These are phyloP conservation scores for Lodderomyces margitis DNA, from an alignment of 1,139 yeast species.

Conservation along the genomic window DNA sequence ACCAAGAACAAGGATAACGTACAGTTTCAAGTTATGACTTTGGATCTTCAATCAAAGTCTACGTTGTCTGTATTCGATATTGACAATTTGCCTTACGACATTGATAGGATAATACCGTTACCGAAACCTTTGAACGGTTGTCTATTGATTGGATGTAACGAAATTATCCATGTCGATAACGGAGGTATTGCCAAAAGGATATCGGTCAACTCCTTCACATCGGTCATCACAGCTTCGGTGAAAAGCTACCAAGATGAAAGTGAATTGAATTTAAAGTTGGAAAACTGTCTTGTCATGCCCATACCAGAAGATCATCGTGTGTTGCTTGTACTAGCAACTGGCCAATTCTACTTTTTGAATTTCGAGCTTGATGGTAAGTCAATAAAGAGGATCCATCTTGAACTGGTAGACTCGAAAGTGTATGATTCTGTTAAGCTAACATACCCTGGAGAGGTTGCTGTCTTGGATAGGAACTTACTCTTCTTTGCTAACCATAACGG, in stretches of 20 bases:
- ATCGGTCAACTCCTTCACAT: slow-evolving; percentile 59
- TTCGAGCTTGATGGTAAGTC: slow-evolving; percentile 54
- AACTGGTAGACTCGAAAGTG: slow-evolving; percentile 22
- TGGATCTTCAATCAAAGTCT: slow-evolving; percentile 60
- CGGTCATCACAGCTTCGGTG: slow-evolving; percentile 49
- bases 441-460: slow-evolving; percentile 34
- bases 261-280: slow-evolving; percentile 54
- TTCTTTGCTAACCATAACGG: slow-evolving; percentile 38
- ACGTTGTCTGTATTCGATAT: slow-evolving; percentile 68
- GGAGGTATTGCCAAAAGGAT: slow-evolving; percentile 73
- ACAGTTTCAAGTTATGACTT: slow-evolving; percentile 58
- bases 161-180: slow-evolving; percentile 75
- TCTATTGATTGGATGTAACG: slow-evolving; percentile 73
- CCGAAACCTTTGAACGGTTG: slow-evolving; percentile 70
- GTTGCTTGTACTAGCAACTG: slow-evolving; percentile 50
- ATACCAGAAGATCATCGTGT: slow-evolving; percentile 51
- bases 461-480: slow-evolving; percentile 34
- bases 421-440: slow-evolving; percentile 24
- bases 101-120: slow-evolving; percentile 62
- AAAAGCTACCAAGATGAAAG: slow-evolving; percentile 53
- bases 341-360: slow-evolving; percentile 48
- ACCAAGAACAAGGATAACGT: slow-evolving; percentile 62
- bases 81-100: slow-evolving; percentile 71
- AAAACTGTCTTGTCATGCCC: slow-evolving; percentile 50
- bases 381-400: slow-evolving; percentile 36